Evolutionary conservation across 768 basidiomycete species (phyloP).

Genomic region (Psilocybe sp.): DNA sequence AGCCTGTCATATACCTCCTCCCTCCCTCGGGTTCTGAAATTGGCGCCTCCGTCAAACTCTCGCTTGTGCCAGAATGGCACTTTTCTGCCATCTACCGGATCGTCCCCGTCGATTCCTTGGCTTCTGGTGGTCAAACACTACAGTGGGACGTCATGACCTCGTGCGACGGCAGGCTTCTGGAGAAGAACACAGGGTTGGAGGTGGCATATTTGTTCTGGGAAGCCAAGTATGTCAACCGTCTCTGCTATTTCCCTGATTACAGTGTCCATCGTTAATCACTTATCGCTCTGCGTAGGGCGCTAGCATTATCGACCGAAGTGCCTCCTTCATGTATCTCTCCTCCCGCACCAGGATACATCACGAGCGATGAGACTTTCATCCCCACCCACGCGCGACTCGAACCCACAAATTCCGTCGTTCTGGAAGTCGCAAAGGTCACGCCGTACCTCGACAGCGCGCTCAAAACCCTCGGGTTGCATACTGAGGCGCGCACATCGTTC

Average conservation of each 20-base stretch:
- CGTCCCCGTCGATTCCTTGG: constrained; percentile 17
- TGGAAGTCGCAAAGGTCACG: constrained; percentile 22
- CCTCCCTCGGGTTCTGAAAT: constrained; percentile 20
- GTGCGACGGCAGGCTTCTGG: too few species aligned
- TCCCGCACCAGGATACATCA: too few species aligned
- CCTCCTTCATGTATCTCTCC: too few species aligned
- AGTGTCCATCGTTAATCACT: too few species aligned
- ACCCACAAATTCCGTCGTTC: constrained; percentile 25
- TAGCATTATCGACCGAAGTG: too few species aligned
- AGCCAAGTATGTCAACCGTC: too few species aligned
- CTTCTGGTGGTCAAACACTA: background rate
- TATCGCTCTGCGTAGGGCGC: too few species aligned
- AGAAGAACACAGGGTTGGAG: background rate
- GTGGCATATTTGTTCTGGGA: background rate
- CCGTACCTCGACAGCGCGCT: constrained; percentile 32
- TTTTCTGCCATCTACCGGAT: constrained; percentile 35
- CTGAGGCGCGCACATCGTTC: constrained; percentile 28
- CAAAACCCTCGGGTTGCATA: constrained; percentile 31
- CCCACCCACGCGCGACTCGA: constrained; percentile 11
- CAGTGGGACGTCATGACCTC: too few species aligned
- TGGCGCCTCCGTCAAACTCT: constrained; percentile 25
- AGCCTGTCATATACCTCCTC: constrained; percentile 36
- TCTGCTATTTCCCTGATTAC: too few species aligned
- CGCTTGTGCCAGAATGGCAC: constrained; percentile 27
- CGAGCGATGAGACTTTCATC: constrained; percentile 1